These are phyloP conservation scores for Pulveroboletus ravenelii DNA, from an alignment of 768 basidiomycete genomes.

Conservation along the genomic window DNA sequence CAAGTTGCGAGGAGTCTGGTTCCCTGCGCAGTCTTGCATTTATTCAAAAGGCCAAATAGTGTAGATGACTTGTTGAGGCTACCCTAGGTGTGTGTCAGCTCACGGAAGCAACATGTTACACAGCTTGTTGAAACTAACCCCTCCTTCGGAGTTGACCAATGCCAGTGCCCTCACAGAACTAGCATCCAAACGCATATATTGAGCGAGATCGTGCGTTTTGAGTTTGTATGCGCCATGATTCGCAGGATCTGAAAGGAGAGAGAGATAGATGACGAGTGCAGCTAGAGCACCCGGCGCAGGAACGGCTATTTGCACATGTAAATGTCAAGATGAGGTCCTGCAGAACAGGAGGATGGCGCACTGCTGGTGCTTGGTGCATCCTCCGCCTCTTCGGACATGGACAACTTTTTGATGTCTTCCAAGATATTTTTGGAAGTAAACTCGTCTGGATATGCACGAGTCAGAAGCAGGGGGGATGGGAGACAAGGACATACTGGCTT, in stretches of 20 bases:
- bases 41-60: conserved; percentile 84
- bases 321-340: background rate
- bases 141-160: conserved; percentile 65
- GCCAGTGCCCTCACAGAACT: conserved; percentile 90
- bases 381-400: conserved; percentile 27
- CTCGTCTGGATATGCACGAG: conserved; percentile 51
- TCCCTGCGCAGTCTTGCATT: conserved; percentile 95
- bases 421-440: conserved; percentile 76
- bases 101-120: background rate
- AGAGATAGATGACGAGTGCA: conserved; percentile 79
- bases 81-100: conserved; percentile 34
- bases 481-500: conserved; percentile 55
- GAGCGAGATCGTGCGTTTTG: conserved; percentile 83
- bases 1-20: conserved; percentile 82
- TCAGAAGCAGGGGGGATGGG: background rate
- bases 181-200: conserved; percentile 95
- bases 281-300: conserved; percentile 74
- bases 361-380: conserved; percentile 13
- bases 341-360: background rate
- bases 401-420: conserved; percentile 60
- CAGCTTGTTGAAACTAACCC: conserved; percentile 11
- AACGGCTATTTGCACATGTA: conserved; percentile 44
- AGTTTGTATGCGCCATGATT: conserved; percentile 81
- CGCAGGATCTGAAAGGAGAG: conserved; percentile 68
- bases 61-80: conserved; percentile 77